These are phyloP conservation scores for Micractinium conductrix DNA, from an alignment of 139 green algal genomes.

Conservation along the genomic window DNA sequence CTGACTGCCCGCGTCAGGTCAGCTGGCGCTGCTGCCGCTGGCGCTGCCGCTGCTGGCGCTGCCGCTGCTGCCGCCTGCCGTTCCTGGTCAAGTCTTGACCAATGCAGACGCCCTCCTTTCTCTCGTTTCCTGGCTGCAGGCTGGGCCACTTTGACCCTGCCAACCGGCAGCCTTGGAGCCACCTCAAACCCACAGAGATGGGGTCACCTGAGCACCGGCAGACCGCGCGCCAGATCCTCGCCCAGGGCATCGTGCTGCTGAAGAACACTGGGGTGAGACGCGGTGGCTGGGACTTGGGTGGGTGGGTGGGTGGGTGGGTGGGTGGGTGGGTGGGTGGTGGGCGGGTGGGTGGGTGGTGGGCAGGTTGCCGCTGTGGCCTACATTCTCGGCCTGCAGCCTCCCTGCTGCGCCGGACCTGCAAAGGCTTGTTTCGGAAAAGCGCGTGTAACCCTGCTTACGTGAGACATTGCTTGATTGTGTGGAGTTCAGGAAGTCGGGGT, in stretches of 20 bases:
- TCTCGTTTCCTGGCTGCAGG: not conserved
- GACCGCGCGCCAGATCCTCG: not conserved
- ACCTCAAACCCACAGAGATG: not conserved
- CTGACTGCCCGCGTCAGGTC: conserved; percentile 3
- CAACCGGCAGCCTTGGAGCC: not conserved
- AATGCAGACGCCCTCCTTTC: no score
- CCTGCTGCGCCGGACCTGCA: no score
- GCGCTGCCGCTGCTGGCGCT: no score
- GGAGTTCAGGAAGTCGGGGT: no score
- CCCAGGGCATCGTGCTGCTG: conserved; percentile 5
- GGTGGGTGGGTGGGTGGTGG: no score
- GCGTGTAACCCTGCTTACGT: no score
- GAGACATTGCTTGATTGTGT: no score
- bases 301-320: not conserved
- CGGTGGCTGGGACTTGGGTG: no score
- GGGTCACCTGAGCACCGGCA: not conserved
- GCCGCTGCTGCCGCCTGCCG: not conserved
- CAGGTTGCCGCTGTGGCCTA: no score
- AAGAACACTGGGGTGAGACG: not conserved
- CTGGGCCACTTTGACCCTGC: not conserved
- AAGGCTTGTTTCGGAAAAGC: no score
- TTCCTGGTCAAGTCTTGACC: not conserved
- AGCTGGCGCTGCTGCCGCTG: not conserved
- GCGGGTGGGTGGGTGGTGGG: no score
- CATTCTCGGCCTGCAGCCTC: no score